Conservation (phyloP, 1,284 basidiomycete species). For the Malassezia vespertilionis region DNA sequence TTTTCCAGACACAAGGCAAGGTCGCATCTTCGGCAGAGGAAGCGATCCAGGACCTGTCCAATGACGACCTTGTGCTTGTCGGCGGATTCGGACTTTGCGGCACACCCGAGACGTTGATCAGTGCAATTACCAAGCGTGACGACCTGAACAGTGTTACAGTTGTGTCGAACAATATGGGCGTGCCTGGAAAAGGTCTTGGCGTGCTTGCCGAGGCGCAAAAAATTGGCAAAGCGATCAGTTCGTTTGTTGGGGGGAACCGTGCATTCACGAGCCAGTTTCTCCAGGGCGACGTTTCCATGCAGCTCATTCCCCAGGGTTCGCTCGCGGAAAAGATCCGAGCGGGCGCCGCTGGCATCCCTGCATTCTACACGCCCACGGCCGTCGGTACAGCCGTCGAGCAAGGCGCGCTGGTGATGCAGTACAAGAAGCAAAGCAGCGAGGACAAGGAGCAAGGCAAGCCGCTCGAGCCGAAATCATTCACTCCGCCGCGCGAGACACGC, state of each 20-base stretch:
- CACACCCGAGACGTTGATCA: conserved; percentile 42
- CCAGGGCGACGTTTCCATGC: conserved; percentile 32
- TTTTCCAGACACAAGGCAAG: conserved; percentile 21
- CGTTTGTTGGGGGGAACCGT: conserved; percentile 45
- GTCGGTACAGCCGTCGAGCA: conserved; percentile 49
- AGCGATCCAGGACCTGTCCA: conserved; percentile 36
- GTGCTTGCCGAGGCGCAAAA: conserved; percentile 30
- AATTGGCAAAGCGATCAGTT: conserved; percentile 37
- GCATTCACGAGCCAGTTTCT: conserved; percentile 41
- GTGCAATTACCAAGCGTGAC: conserved; percentile 26
- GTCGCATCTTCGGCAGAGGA: conserved; percentile 30
- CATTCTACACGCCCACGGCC: conserved; percentile 89
- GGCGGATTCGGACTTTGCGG: conserved; percentile 46
- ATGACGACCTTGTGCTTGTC: conserved; percentile 33
- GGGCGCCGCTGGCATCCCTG: conserved; percentile 86
- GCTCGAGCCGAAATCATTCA: neutral
- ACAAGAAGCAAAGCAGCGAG: conserved; percentile 27
- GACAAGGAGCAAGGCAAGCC: neutral
- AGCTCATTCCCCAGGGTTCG: conserved; percentile 52
- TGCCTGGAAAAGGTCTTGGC: conserved; percentile 35
- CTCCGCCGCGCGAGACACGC: conserved; percentile 53
- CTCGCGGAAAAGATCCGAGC: conserved; percentile 82
- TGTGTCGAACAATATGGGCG: conserved; percentile 45
- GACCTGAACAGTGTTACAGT: conserved; percentile 35
- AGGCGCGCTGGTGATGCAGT: conserved; percentile 48